Conservation (phyloP, 2,329 filamentous ascomycete genomes). For the Fusarium liriodendri region DNA sequence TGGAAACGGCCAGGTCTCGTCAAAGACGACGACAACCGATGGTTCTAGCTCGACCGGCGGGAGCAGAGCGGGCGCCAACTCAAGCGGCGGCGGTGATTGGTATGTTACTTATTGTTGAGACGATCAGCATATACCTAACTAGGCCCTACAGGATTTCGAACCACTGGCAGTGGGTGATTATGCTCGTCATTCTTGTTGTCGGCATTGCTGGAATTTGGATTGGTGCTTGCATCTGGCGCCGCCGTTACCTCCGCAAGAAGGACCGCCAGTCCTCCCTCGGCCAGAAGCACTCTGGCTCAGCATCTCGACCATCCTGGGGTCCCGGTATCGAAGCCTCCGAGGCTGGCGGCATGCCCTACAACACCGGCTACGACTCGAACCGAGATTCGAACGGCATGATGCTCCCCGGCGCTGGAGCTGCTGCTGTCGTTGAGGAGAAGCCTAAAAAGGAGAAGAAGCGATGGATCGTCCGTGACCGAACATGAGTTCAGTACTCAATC, state of each 20-base stretch:
- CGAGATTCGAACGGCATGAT: constrained; percentile 41
- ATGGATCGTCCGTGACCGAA: constrained; percentile 59
- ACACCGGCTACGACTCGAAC: constrained; percentile 42
- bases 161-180: constrained; percentile 85
- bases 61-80: constrained; percentile 14
- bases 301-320: constrained; percentile 50
- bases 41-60: constrained; percentile 15
- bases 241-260: constrained; percentile 77
- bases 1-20: constrained; percentile 19
- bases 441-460: constrained; percentile 58
- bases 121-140: constrained; percentile 6
- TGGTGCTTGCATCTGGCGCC: constrained; percentile 76
- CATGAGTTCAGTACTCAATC: constrained; percentile 43
- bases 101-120: constrained; percentile 45
- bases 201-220: constrained; percentile 75
- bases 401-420: constrained; percentile 29
- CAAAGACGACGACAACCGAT: constrained; percentile 26
- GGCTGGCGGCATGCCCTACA: constrained; percentile 44
- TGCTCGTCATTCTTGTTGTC: constrained; percentile 80
- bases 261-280: constrained; percentile 60
- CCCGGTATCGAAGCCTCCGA: constrained; percentile 44
- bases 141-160: constrained; percentile 66
- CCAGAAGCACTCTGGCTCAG: constrained; percentile 54
- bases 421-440: constrained; percentile 31
- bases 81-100: constrained; percentile 59